Evolutionary conservation across 192 early-diverging fungal genomes (phyloP), one percentile per base, ranked within the genome.

Genomic region (Dispira simplex): DNA sequence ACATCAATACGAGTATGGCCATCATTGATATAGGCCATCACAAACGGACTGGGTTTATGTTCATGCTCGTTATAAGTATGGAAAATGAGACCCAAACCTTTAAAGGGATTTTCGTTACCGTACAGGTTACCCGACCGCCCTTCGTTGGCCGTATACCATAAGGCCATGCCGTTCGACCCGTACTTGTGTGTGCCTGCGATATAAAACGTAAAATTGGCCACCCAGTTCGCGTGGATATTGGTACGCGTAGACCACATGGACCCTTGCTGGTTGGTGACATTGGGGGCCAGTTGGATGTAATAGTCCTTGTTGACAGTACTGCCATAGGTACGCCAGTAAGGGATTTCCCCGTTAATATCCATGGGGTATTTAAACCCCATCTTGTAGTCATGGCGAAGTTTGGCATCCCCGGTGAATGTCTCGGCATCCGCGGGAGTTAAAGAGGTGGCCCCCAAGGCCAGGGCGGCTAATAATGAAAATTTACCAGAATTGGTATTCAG

Each of bases 131-230:
- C 89, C 5, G 66, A 49, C 16, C 64, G 44, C 0, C 68, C 77
- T 4, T 68, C 52, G 14, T 83, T 82, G 53, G 83, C 72, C 0
- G 85, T 80, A 64, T 92, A 92, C 90, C 90, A 92, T 58, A 92
- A 81, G 26, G 86, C 90, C 8, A 92, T 60, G 0, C 90, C 90
- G 28, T 83, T 75, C 21, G 86, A 88, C 28, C 90, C 90, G 32
- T 75, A 64, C 46, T 74, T 66, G 25, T 75, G 72, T 11, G 74
- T 74, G 9, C 90, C 90, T 39, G 62, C 71, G 10, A 83, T 77
- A 20, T 62, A 68, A 65, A 90, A 79, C 11, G 80, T 65, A 55
- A 90, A 72, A 46, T 84, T 76, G 23, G 84, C 80, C 59, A 86
- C 77, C 88, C 88, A 92, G 46, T 87, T 81, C 65, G 75, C 70